Percentiles rank a stretch among this genome's conserved stretches.
These are phyloP conservation scores for Tolypocladium nubicola DNA, from an alignment of 2,329 filamentous ascomycete species.

Conservation along the genomic window DNA sequence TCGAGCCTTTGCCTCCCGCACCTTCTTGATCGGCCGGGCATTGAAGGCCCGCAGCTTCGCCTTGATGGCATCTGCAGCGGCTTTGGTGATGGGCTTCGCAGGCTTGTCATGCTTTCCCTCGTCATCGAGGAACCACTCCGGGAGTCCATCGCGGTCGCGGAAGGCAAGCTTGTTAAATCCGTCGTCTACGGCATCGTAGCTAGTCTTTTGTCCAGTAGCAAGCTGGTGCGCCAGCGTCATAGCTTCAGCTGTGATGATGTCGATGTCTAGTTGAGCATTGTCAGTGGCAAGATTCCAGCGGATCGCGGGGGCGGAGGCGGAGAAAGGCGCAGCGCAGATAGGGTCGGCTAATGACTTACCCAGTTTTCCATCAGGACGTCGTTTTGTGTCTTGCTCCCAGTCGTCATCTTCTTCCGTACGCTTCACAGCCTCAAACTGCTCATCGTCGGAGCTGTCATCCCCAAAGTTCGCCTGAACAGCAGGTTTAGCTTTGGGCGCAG, in stretches of 20 bases:
- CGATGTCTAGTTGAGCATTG: conserved; percentile 54
- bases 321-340: neutral
- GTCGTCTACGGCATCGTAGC: conserved; percentile 74
- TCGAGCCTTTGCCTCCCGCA: conserved; percentile 86
- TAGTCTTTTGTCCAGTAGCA: conserved; percentile 73
- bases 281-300: neutral
- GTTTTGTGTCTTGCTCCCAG: conserved; percentile 58
- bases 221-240: conserved; percentile 95
- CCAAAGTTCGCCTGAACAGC: conserved; percentile 17
- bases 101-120: conserved; percentile 73
- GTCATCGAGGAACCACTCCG: conserved; percentile 97
- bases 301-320: neutral
- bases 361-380: conserved; percentile 40
- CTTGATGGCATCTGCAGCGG: conserved; percentile 82
- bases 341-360: neutral
- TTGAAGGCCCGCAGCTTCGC: conserved; percentile 90
- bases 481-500: neutral
- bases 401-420: conserved; percentile 37
- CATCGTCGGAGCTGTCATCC: conserved; percentile 27
- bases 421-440: conserved; percentile 54
- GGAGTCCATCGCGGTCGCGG: conserved; percentile 81
- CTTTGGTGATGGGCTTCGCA: conserved; percentile 83
- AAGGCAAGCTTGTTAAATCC: conserved; percentile 89
- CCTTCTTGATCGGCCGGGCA: conserved; percentile 97
- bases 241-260: conserved; percentile 98